Conservation (phyloP, 2,329 filamentous ascomycete genomes). For the Penicillium sp. region DNA sequence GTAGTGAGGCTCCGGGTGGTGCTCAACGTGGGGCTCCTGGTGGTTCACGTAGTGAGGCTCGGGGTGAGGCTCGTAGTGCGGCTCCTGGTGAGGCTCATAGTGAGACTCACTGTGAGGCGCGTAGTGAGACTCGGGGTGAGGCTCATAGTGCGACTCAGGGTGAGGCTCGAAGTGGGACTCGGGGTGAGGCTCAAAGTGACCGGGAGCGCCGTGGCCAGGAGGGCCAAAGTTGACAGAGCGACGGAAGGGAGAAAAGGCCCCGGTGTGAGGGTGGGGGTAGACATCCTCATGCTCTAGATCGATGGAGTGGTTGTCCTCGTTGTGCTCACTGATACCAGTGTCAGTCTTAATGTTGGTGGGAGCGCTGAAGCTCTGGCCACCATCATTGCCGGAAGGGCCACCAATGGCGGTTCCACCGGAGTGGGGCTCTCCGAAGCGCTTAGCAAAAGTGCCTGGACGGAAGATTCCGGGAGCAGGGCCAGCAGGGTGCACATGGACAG, state of each 20-base stretch:
- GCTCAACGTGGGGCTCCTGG: neutral
- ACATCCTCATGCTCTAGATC: conserved; percentile 15
- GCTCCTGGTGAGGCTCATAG: neutral
- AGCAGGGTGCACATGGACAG: neutral
- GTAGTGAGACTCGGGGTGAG: neutral
- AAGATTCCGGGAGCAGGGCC: neutral
- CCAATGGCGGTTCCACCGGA: conserved; percentile 18
- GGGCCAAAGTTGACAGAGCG: neutral
- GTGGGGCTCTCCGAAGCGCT: conserved; percentile 11
- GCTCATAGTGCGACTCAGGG: neutral
- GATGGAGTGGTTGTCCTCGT: conserved; percentile 20
- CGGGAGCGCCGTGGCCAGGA: neutral
- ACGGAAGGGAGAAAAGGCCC: neutral
- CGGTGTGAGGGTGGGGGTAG: conserved; percentile 6
- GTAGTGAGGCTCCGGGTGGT: neutral
- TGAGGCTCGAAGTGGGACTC: neutral
- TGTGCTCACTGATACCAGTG: conserved; percentile 14
- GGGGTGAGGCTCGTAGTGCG: neutral
- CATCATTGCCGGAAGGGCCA: conserved; percentile 25
- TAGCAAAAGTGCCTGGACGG: conserved; percentile 2
- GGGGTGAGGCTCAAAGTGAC: neutral
- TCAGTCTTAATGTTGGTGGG: conserved; percentile 13
- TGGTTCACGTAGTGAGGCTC: neutral
- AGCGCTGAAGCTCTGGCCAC: conserved; percentile 20
- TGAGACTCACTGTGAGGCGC: neutral